Percentiles rank a stretch among this genome's conserved stretches.
Evolutionary conservation across 2,329 filamentous ascomycete species (phyloP).

Genomic region (Byssochlamys sp.): DNA sequence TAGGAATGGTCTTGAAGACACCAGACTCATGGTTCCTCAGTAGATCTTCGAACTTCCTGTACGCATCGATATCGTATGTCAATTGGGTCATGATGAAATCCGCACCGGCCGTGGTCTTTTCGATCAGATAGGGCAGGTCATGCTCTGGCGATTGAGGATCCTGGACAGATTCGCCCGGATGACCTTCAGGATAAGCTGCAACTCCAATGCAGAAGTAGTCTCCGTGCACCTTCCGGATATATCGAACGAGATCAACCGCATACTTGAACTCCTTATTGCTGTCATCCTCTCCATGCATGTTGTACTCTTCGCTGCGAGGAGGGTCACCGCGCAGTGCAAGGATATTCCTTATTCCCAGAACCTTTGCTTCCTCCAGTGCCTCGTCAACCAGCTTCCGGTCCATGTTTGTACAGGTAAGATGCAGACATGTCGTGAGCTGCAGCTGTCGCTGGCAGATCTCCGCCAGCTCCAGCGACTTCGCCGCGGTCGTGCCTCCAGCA

Average conservation of each 20-base stretch:
- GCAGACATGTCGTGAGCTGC: constrained; percentile 85
- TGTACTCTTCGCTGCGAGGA: constrained; percentile 79
- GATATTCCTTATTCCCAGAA: constrained; percentile 83
- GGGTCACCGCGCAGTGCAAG: constrained; percentile 85
- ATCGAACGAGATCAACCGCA: constrained; percentile 78
- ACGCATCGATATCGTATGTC: constrained; percentile 83
- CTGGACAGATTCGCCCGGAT: constrained; percentile 82
- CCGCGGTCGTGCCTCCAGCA: constrained; percentile 81
- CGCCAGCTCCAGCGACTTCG: constrained; percentile 84
- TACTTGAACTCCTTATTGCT: constrained; percentile 73
- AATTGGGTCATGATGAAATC: constrained; percentile 99
- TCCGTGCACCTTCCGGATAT: constrained; percentile 75
- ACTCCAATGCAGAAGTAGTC: constrained; percentile 96
- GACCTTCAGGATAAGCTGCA: constrained; percentile 88
- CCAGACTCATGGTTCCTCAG: constrained; percentile 74
- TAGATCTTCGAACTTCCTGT: constrained; percentile 65
- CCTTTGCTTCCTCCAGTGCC: constrained; percentile 81
- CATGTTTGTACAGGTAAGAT: constrained; percentile 98
- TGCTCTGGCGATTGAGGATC: constrained; percentile 56
- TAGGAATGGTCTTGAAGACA: constrained; percentile 73
- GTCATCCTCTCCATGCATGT: constrained; percentile 51
- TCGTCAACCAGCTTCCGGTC: constrained; percentile 74
- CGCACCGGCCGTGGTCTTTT: constrained; percentile 82
- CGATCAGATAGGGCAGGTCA: constrained; percentile 78
- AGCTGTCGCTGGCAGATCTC: constrained; percentile 90